Evolutionary conservation across 148 eudicot species (phyloP), one percentile per base, ranked within the genome.

Genomic region (Talinum fruticosum): DNA sequence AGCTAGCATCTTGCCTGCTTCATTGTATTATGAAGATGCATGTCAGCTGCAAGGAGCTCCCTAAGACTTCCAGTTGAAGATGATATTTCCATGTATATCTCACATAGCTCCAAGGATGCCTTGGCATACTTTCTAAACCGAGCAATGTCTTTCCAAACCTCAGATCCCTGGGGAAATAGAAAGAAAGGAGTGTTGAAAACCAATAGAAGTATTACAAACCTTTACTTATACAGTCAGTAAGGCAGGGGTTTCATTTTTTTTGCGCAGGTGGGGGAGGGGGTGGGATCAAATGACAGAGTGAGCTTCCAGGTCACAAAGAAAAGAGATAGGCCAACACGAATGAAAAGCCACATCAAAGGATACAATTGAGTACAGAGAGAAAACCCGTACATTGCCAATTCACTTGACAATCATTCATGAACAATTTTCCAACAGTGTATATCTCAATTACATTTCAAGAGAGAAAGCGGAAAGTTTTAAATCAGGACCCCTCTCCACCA

Each of bases 61-160:
- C 83, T 76, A 71, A 76, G 80, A 79, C 89, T 87, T 62, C 85
- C 89, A 79, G 81, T 86, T 29, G 77, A 75, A 74, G 87, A 79
- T 49, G 90, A 87, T 75, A 91, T 80, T 76, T 88, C 95, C 79
- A 89, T 61, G 83, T 96, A 93, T 66, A 89, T 93, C 76, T 87
- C 88, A 77, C 92, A 96, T 10, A 96, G 97, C 74, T 96, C 97
- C 85, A 93, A 83, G 21, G 93, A 96, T 75, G 99, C 99, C 80
- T 24, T 81, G n/a, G 95, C 93, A 84, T 88, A 91, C 85, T 93
- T 96, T 84, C 75, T 86, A 76, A 93, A 96, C 61, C 89, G 92
- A 30, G 85, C 88, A 71, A 61, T 74, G 76, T 96, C 97, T 79
- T 85, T 93, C 93, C 97, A 92, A 71, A 96, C 83, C 72, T 96